Conservation (phyloP, 2,329 filamentous ascomycete species). For the Thyridium curvatum region DNA sequence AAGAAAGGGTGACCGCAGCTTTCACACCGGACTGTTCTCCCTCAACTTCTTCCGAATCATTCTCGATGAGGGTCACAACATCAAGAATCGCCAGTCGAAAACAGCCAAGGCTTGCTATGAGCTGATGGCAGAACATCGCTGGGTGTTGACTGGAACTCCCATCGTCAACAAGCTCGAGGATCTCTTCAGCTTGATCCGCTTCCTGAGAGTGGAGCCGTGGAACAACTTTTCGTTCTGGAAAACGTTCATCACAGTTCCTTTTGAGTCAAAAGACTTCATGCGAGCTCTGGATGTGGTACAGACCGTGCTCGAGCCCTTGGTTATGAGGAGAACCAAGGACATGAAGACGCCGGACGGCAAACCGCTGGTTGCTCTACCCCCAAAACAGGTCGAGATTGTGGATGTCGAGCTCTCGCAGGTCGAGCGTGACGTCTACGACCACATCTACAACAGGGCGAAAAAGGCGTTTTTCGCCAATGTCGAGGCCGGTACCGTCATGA, state of each 20-base stretch:
- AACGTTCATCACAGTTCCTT: conserved; percentile 95
- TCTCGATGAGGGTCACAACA: conserved; percentile 88
- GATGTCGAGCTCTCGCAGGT: conserved; percentile 77
- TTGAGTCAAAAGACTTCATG: conserved; percentile 92
- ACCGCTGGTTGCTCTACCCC: conserved; percentile 71
- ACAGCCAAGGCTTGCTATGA: conserved; percentile 94
- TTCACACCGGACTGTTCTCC: conserved; percentile 75
- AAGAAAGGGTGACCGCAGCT: conserved; percentile 58
- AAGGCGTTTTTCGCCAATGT: conserved; percentile 79
- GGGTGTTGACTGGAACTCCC: conserved; percentile 90
- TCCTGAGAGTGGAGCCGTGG: conserved; percentile 93
- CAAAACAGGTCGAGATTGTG: conserved; percentile 77
- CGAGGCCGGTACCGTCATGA: conserved; percentile 87
- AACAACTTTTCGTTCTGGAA: conserved; percentile 99
- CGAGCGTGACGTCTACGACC: conserved; percentile 87
- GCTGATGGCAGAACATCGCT: conserved; percentile 76
- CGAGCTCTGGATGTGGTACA: conserved; percentile 94
- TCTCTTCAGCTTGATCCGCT: conserved; percentile 86
- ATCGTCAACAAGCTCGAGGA: conserved; percentile 96
- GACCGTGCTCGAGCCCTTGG: conserved; percentile 91
- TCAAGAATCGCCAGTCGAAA: conserved; percentile 87
- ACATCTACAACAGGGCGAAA: conserved; percentile 79
- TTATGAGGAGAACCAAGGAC: conserved; percentile 90
- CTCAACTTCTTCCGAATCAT: conserved; percentile 93
- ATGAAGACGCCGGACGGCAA: conserved; percentile 89